Evolutionary conservation across 345 rosid species (phyloP), one percentile per base, ranked within the genome.

Genomic region (Gossypium ekmanianum): DNA sequence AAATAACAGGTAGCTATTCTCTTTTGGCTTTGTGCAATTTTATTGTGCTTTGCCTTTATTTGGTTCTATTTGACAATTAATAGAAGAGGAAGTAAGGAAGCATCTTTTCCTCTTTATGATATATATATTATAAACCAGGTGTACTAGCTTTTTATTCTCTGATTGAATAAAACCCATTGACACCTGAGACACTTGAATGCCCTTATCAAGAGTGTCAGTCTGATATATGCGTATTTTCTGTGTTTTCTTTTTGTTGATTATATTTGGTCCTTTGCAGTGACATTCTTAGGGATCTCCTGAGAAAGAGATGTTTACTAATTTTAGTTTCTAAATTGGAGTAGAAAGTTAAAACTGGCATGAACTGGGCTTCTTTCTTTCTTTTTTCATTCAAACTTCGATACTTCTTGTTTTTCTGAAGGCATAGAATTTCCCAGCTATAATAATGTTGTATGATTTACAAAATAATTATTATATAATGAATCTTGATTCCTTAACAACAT

Each of bases 1-100:
- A 66, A 93, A 85, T 83, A 95, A 93, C 82, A 95, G 97, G 99
- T 93, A 73, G 58, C 43, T 52, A 66, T 59, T n/a, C 70, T 63
- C 61, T 72, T 61, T 48, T 68, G 47, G 22, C 73, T 29, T 29
- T 48, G 2, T 47, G 2, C 17, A 2, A 11, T 47, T 39, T 61
- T 47, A 11, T 50, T 34, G 45, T 52, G 9, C 13, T 34, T 52
- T 70, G 59, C 70, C 20, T 13, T 7, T 47, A 22, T 68, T 47
- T 22, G 39, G 55, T 9, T 65, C 41, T 70, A 52, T 52, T 29
- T 70, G 61, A 70, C 12, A 29, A 52, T 16, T 24, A 54, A 52
- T 17, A 9, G 10, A 26, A 26, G 47, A 70, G 61, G 45, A 54
- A 52, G 7, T 50, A 50, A 68, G 58, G 20, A 50, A 50, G 7